Evolutionary conservation across 129 eudicot genomes (phyloP).

Genomic region (Erigeron canadensis): DNA sequence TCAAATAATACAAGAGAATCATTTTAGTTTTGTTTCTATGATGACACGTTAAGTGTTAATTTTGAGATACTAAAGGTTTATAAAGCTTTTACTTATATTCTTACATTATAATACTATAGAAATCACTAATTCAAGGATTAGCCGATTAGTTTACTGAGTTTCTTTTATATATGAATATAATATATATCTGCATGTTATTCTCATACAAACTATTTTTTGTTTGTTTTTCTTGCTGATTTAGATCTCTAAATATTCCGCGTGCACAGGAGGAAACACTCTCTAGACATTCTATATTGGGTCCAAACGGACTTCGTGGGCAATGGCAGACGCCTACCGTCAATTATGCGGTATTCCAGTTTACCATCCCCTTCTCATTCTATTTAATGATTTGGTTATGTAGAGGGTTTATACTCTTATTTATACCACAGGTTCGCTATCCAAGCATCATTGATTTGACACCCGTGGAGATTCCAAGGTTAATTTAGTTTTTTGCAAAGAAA

Average conservation of each 20-base stretch:
- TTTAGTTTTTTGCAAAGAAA: neutral
- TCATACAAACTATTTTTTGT: constrained; percentile 10
- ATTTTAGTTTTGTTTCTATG: neutral
- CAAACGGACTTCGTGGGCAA: constrained; percentile 88
- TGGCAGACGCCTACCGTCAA: constrained; percentile 68
- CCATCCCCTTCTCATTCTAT: neutral
- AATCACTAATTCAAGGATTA: neutral
- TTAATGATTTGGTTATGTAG: neutral
- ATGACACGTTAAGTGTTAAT: no score
- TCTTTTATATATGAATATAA: no score
- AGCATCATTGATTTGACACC: constrained; percentile 72
- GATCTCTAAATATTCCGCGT: constrained; percentile 66
- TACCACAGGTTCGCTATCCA: constrained; percentile 92
- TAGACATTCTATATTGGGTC: constrained; percentile 92
- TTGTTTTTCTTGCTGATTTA: constrained; percentile 32
- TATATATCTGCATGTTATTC: constrained; percentile 6
- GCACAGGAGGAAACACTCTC: constrained; percentile 91
- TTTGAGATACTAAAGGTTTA: no score
- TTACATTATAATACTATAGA: constrained; percentile 2
- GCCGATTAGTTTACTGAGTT: neutral
- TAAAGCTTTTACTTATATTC: no score
- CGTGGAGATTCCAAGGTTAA: constrained; percentile 77
- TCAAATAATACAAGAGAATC: constrained; percentile 1
- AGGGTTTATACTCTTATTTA: constrained; percentile 15
- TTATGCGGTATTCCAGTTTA: constrained; percentile 46